phyloP scores from a whole-genome alignment of 148 eudicot genomes.

The Drosera capensis region DNA sequence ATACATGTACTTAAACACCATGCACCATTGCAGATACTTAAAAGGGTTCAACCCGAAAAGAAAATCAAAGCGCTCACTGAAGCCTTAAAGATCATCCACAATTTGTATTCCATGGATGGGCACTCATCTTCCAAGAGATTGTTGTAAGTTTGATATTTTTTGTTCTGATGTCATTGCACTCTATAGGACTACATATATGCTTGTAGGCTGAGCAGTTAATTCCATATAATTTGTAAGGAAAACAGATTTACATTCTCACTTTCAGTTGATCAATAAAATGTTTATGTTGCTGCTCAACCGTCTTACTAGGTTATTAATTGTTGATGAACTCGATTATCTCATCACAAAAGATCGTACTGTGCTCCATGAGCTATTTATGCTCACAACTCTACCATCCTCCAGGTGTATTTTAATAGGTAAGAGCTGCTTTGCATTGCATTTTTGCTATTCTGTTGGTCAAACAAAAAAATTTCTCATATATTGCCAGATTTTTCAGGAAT shows the following conservation, averaged over 20 bases:
- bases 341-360: slow-evolving; percentile 78
- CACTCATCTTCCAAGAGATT: slow-evolving; percentile 30
- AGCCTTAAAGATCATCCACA: slow-evolving; percentile 55
- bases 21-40: slow-evolving; percentile 40
- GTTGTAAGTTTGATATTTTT: slow-evolving; percentile 37
- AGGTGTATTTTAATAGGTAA: slow-evolving; percentile 69
- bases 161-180: neutral
- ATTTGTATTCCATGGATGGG: slow-evolving; percentile 35
- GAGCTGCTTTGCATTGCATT: neutral
- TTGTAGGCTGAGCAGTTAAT: no score
- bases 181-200: neutral
- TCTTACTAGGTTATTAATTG: slow-evolving; percentile 43
- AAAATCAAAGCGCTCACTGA: slow-evolving; percentile 28
- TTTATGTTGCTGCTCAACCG: neutral
- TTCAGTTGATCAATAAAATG: neutral
- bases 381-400: slow-evolving; percentile 72
- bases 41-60: slow-evolving; percentile 33
- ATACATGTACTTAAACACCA: slow-evolving; percentile 3
- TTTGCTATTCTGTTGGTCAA: neutral
- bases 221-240: no score
- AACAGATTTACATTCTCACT: no score
- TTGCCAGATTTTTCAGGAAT: slow-evolving; percentile 40
- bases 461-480: slow-evolving; percentile 1
- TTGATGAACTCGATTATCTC: slow-evolving; percentile 82
- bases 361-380: slow-evolving; percentile 87